A percentile compares a stretch with the other conserved stretches of the same genome.
Evolutionary conservation across 768 basidiomycete species (phyloP).

Genomic region (Trametes sanguinea): DNA sequence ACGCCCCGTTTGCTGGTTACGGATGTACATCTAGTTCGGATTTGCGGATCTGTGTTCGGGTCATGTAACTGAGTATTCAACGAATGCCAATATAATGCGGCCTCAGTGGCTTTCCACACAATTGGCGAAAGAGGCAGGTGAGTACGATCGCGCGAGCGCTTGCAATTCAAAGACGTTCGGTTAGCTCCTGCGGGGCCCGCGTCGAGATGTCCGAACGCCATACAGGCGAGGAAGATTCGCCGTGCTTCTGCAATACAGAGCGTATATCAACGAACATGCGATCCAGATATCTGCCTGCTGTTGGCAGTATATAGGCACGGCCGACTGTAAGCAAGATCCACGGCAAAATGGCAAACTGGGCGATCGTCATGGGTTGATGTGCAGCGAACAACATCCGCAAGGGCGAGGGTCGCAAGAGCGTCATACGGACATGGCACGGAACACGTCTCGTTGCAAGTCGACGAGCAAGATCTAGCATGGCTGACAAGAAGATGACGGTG

Average conservation of each 20-base stretch:
- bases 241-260: not conserved
- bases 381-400: not conserved
- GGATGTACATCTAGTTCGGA: not conserved
- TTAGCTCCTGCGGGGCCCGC: not conserved
- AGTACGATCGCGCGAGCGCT: slow-evolving; percentile 12
- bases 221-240: not conserved
- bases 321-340: not conserved
- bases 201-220: not conserved
- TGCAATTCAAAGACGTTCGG: not conserved
- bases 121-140: slow-evolving; percentile 9
- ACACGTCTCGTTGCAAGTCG: not conserved
- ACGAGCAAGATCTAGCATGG: not conserved
- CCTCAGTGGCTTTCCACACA: not conserved
- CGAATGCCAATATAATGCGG: not conserved
- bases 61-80: not conserved
- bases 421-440: slow-evolving; percentile 5
- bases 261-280: not conserved
- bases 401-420: not conserved
- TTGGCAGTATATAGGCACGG: not conserved
- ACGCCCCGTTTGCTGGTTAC: not conserved
- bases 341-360: not conserved
- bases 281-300: not conserved
- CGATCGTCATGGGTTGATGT: not conserved
- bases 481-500: not conserved
- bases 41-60: not conserved